These are phyloP conservation scores for Malassezia furfur DNA, from an alignment of 1,284 basidiomycete species.

Conservation along the genomic window DNA sequence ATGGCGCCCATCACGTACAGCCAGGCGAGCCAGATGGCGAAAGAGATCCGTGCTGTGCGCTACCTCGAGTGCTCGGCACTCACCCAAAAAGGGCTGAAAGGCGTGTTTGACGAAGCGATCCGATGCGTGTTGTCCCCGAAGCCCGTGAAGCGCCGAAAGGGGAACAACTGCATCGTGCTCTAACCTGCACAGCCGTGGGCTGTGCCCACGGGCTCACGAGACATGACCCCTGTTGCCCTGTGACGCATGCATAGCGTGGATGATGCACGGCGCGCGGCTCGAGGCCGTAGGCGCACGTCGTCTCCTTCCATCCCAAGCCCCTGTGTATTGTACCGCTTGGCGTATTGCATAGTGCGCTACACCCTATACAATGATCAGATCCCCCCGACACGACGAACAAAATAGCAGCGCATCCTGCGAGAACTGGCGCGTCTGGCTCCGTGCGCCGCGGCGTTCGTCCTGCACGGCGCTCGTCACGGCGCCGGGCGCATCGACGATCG, in stretches of 20 bases:
- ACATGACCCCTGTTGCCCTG: neutral
- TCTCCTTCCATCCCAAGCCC: neutral
- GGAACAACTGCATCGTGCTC: constrained; percentile 44
- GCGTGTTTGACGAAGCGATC: constrained; percentile 47
- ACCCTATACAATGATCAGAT: constrained; percentile 9
- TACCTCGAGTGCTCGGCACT: constrained; percentile 95
- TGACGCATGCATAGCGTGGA: neutral
- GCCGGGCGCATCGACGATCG: constrained; percentile 2
- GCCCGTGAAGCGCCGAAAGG: constrained; percentile 41
- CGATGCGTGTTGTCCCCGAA: constrained; percentile 41
- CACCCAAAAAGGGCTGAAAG: constrained; percentile 70
- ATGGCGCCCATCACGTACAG: constrained; percentile 87
- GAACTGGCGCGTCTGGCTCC: constrained; percentile 17
- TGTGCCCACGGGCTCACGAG: neutral
- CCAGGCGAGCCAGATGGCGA: constrained; percentile 80
- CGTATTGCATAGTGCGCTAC: constrained; percentile 2
- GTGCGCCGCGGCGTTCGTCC: neutral
- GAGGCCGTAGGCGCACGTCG: too few species aligned
- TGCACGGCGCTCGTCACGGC: constrained; percentile 1
- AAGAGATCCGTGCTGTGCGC: constrained; percentile 79
- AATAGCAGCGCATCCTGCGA: constrained; percentile 20
- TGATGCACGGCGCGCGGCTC: too few species aligned
- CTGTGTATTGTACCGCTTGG: constrained; percentile 4
- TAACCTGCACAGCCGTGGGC: constrained; percentile 12
- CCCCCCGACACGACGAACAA: constrained; percentile 20